Evolutionary conservation across 352 stramenopile genomes (phyloP), one percentile per base, ranked within the genome.

Genomic region (Phytophthora citrophthora): DNA sequence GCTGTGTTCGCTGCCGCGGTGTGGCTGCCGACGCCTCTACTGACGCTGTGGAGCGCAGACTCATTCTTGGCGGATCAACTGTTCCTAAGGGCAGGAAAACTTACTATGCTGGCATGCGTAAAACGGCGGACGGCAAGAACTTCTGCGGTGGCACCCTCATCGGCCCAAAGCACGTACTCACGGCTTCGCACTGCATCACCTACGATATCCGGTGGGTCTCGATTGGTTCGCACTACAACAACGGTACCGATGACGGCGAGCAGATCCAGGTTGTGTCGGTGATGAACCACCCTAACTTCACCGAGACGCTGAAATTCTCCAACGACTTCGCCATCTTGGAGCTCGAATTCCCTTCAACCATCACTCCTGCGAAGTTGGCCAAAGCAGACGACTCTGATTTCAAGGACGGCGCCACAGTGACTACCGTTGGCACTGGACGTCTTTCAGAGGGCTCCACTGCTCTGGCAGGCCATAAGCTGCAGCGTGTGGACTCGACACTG

Each of bases 241-340:
- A 64, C 29, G 80, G 81, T 41, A 69, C 60, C 8, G 27, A 61
- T 4, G 70, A 89, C 45, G 74, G 76, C 5, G 72, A 85, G 55
- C 74, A 72, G 46, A 85, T 89, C 57, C 52, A 59, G 13, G 76
- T 90, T 18, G 50, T 74, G n/a, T 69, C 68, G 18, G 45, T 81
- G 4, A 81, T 68, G 15, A 70, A 60, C 31, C 81, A 92, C 62
- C 83, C 81, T 5, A 81, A 74, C 38, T 91, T 74, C 38, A 66
- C 57, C 15, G 45, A 53, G 32, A n/a, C 45, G 29, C 39, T 52
- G 20, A 71, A 53, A 18, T 74, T 64, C 32, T 61, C 57, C 20
- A 74, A 84, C 43, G 86, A 93, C 57, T 85, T 82, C 54, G 50
- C 75, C 26, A 77, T 94, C 20, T 56, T 93, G 13, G 73, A 79